These are phyloP conservation scores for Macrolepiota albuminosa DNA, from an alignment of 768 basidiomycete genomes.

Conservation along the genomic window DNA sequence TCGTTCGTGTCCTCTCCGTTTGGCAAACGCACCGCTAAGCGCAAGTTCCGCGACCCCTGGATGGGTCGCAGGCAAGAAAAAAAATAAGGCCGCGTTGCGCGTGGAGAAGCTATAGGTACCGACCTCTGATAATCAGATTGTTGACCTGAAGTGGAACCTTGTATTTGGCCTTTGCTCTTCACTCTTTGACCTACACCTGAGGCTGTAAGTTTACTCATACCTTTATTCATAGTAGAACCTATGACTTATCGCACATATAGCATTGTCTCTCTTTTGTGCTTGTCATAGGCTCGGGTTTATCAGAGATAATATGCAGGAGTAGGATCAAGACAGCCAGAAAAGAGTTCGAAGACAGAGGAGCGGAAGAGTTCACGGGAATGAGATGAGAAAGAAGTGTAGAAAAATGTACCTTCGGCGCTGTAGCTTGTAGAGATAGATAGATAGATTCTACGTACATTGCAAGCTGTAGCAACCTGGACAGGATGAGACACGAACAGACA, in stretches of 20 bases:
- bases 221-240: too few relatives aligned
- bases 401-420: constrained; percentile 35
- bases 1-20: constrained; percentile 97
- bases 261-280: too few relatives aligned
- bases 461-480: background rate
- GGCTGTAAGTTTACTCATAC: too few relatives aligned
- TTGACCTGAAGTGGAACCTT: too few relatives aligned
- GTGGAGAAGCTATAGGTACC: constrained; percentile 37
- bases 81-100: background rate
- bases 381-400: constrained; percentile 57
- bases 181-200: too few relatives aligned
- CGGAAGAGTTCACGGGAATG: constrained; percentile 46
- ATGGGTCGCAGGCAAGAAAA: constrained; percentile 3
- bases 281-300: too few relatives aligned
- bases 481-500: background rate
- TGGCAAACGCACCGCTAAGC: constrained; percentile 88
- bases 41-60: constrained; percentile 92
- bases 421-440: too few relatives aligned
- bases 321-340: constrained; percentile 62
- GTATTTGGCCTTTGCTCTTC: too few relatives aligned
- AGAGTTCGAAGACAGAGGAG: constrained; percentile 39
- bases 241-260: too few relatives aligned
- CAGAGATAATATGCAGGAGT: constrained; percentile 37
- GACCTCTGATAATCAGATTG: constrained; percentile 24
- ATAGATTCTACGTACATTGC: too few relatives aligned